Percentiles rank a stretch among this genome's conserved stretches.
Evolutionary conservation across 2,329 filamentous ascomycete genomes (phyloP).

Genomic region (Polychaeton citri): DNA sequence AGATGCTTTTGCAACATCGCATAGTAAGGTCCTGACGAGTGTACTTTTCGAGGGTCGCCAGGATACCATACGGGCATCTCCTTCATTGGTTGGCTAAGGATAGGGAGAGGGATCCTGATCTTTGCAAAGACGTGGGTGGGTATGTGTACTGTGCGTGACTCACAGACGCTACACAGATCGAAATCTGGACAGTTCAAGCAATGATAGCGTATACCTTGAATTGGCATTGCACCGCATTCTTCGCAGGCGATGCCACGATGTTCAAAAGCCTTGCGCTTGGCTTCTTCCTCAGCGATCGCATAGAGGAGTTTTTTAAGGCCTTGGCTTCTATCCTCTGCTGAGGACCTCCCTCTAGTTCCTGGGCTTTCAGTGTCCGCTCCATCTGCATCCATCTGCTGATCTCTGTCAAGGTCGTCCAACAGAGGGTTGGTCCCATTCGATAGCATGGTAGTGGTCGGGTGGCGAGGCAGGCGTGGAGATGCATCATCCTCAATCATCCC

Average conservation of each 20-base stretch:
- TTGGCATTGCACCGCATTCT: slow-evolving; percentile 73
- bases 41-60: slow-evolving; percentile 63
- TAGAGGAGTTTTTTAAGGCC: slow-evolving; percentile 50
- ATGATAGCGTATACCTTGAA: slow-evolving; percentile 81
- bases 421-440: too few species aligned
- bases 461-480: background rate
- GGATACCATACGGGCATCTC: slow-evolving; percentile 78
- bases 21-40: slow-evolving; percentile 11
- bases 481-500: background rate
- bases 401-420: background rate
- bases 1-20: background rate
- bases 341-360: background rate
- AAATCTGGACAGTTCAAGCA: slow-evolving; percentile 95
- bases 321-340: slow-evolving; percentile 9
- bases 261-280: slow-evolving; percentile 73
- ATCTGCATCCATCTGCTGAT: background rate
- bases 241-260: slow-evolving; percentile 91
- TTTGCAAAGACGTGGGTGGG: slow-evolving; percentile 97
- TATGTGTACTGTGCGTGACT: slow-evolving; percentile 49
- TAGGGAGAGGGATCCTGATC: slow-evolving; percentile 76
- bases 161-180: slow-evolving; percentile 88
- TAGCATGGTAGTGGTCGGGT: too few species aligned
- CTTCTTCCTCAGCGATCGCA: slow-evolving; percentile 86
- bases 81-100: slow-evolving; percentile 63
- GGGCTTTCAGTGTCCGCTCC: background rate